phyloP scores from a whole-genome alignment of 2,329 filamentous ascomycete species.

The Colletotrichum echinochloae region DNA sequence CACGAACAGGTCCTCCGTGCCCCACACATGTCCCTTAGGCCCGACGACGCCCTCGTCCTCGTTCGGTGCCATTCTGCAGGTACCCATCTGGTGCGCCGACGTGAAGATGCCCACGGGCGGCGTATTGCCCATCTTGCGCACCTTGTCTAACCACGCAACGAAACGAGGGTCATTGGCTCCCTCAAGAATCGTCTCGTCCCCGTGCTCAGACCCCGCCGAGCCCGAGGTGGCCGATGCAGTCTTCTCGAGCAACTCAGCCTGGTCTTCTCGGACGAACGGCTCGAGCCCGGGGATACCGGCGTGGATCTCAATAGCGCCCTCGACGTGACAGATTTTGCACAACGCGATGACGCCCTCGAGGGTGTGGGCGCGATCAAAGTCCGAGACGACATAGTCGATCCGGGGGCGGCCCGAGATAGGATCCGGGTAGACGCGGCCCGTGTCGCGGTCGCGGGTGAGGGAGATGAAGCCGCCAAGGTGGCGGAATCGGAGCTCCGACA shows the following conservation, averaged over 20 bases:
- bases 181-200: conserved; percentile 34
- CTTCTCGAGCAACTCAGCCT: conserved; percentile 40
- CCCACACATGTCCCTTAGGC: conserved; percentile 72
- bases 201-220: conserved; percentile 5
- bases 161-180: conserved; percentile 69
- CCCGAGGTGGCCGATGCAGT: conserved; percentile 10
- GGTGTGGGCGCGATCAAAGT: conserved; percentile 78
- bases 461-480: conserved; percentile 80
- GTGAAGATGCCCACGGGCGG: conserved; percentile 66
- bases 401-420: conserved; percentile 72
- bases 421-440: conserved; percentile 80
- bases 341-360: conserved; percentile 78
- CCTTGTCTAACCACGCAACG: conserved; percentile 67
- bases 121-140: conserved; percentile 62
- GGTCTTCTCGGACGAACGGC: conserved; percentile 65
- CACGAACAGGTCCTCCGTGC: conserved; percentile 72
- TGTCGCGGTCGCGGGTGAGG: conserved; percentile 80
- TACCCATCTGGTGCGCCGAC: conserved; percentile 87
- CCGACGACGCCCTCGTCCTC: conserved; percentile 69
- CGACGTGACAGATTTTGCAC: conserved; percentile 81
- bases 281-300: conserved; percentile 70
- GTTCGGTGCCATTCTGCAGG: conserved; percentile 75
- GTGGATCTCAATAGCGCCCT: conserved; percentile 85
- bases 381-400: conserved; percentile 77
- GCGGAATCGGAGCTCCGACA: conserved; percentile 74